Conservation (phyloP, 805 yeast species). For the Candida ipomoeae region DNA sequence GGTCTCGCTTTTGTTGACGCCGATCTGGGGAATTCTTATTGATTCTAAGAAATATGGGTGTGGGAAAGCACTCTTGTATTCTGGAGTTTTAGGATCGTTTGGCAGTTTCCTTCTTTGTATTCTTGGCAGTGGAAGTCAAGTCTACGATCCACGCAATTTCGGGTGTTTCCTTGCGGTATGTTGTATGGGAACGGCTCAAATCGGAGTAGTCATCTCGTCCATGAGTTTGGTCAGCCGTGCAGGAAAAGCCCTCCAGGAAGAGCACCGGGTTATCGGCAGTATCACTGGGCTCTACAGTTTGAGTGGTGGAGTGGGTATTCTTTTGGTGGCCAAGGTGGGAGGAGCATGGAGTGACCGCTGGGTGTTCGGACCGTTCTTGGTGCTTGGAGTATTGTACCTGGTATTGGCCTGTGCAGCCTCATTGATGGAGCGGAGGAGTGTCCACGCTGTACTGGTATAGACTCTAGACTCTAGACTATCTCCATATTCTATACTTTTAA, state of each 20-base stretch:
- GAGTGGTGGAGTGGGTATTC: conserved; percentile 64
- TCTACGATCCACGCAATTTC: conserved; percentile 33
- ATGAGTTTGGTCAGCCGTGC: conserved; percentile 50
- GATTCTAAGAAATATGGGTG: conserved; percentile 38
- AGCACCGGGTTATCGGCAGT: conserved; percentile 54
- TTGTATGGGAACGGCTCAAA: conserved; percentile 54
- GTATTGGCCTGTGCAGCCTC: conserved; percentile 7
- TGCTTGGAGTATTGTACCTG: conserved; percentile 42
- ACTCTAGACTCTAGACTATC: too few species aligned
- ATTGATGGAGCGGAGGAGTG: neutral
- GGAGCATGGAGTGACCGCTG: conserved; percentile 56
- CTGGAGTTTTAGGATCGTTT: conserved; percentile 41
- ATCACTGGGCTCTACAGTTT: conserved; percentile 68
- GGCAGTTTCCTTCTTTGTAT: conserved; percentile 37
- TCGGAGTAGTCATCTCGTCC: conserved; percentile 58
- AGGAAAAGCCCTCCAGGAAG: conserved; percentile 16
- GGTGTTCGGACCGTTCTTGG: conserved; percentile 55
- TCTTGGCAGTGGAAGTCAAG: conserved; percentile 13
- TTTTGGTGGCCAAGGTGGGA: conserved; percentile 56
- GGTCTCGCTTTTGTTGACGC: conserved; percentile 55
- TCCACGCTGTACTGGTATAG: neutral
- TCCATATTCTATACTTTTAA: too few species aligned
- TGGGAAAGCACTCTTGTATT: conserved; percentile 25
- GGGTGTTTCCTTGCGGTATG: conserved; percentile 39
- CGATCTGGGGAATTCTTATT: conserved; percentile 57